Evolutionary conservation across 148 eudicot species (phyloP), one percentile per base, ranked within the genome.

Genomic region (Persicaria maculosa): DNA sequence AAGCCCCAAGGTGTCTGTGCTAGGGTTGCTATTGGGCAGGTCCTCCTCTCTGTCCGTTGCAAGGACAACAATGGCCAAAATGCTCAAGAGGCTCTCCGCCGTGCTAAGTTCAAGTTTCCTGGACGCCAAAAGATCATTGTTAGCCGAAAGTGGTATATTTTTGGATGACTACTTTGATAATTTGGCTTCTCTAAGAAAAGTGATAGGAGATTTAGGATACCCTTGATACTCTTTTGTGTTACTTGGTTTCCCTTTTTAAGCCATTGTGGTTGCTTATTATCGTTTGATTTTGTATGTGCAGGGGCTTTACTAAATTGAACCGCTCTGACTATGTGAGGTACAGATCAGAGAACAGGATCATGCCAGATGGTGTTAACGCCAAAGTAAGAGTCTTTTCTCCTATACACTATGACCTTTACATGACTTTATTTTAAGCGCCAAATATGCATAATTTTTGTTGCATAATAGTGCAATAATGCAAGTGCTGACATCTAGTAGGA

Each of bases 71-170:
- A 85, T 77, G 78, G 88, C 57, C 77, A 44, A 0, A 76, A 85
- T 80, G 87, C 87, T 4, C 85, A 82, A 55, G 87, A 85, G 79
- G 87, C 87, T 31, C 74, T 85, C 70, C 87, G 87, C 69, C 83
- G 87, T 70, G 87, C 87, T 16, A 85, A 85, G 78, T 85, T 85
- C 77, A 85, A 85, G 82, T 85, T 85, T 31, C 40, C 40, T 31
- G 40, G 40, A 1, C 40, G 40, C 3, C 40, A 31, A 31, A 31
- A 31, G 40, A 85, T 85, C 73, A 85, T 85, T 74, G 80, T 83
- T 74, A 83, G 86, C 80, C 76, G 88, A 79, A 85, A 85, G 76
- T 85, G 88, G 88, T 85, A 83, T 58, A 82, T 45, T 48, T 16
- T 25, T 58, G 47, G 5, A 12, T 73, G 25, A 46, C 15, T 5